Conservation (phyloP, 202 grass and related monocot species). For the Zoysia matrella region DNA sequence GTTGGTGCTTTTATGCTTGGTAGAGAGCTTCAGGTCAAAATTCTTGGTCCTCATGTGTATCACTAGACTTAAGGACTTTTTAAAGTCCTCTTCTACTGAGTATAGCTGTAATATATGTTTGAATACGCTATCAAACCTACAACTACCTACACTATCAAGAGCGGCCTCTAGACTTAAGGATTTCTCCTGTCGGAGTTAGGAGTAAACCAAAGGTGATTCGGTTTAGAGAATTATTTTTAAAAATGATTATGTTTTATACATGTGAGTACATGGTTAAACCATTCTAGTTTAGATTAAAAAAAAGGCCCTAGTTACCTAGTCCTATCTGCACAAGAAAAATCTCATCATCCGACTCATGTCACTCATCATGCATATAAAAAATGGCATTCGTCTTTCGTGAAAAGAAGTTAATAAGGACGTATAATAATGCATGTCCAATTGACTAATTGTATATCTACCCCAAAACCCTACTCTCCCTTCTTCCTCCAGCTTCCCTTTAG, state of each 20-base stretch:
- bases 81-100: no score
- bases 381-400: slow-evolving; percentile 44
- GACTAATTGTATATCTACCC: slow-evolving; percentile 29
- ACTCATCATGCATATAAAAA: slow-evolving; percentile 23
- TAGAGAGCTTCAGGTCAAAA: not conserved
- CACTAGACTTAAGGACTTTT: not conserved
- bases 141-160: no score
- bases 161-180: no score
- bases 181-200: not conserved
- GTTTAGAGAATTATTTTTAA: no score
- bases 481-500: not conserved
- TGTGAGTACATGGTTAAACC: no score
- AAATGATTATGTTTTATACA: no score
- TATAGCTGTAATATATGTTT: no score
- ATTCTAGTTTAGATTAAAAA: not conserved
- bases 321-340: no score
- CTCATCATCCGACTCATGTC: no score
- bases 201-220: not conserved
- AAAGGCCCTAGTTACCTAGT: no score
- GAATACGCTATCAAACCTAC: no score
- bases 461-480: slow-evolving; percentile 54
- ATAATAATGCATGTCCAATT: slow-evolving; percentile 37
- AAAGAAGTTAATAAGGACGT: slow-evolving; percentile 57
- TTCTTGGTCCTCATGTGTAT: not conserved
- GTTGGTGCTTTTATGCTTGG: not conserved